Evolutionary conservation across 352 stramenopile species (phyloP).

Genomic region (Phytopythium montanum): DNA sequence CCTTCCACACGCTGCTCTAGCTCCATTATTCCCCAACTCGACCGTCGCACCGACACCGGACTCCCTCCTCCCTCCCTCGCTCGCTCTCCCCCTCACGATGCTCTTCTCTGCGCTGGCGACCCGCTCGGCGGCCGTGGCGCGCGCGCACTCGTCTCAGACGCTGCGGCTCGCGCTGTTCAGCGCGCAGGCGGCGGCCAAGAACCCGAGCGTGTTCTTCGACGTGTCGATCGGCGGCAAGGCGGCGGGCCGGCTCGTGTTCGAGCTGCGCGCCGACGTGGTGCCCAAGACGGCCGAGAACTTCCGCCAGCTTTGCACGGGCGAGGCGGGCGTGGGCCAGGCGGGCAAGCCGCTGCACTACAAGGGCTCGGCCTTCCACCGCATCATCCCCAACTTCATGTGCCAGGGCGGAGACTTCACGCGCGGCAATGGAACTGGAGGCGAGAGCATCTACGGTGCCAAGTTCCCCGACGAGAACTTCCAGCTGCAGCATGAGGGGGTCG

Average conservation of each 20-base stretch:
- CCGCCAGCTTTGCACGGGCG: conserved; percentile 94
- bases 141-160: conserved; percentile 15
- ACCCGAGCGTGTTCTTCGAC: conserved; percentile 97
- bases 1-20: too few species aligned
- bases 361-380: conserved; percentile 89
- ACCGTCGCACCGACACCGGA: too few species aligned
- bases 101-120: conserved; percentile 27
- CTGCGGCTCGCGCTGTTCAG: conserved; percentile 47
- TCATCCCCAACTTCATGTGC: conserved; percentile 94
- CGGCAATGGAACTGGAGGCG: conserved; percentile 83
- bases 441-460: conserved; percentile 94
- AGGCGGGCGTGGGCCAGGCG: conserved; percentile 88
- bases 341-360: conserved; percentile 87
- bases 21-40: too few species aligned
- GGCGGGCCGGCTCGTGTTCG: conserved; percentile 81
- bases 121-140: conserved; percentile 14
- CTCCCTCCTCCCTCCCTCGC: too few species aligned
- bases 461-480: conserved; percentile 97
- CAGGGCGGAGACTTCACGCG: conserved; percentile 97
- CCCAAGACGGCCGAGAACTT: conserved; percentile 99
- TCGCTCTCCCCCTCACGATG: conserved; percentile 8
- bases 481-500: conserved; percentile 88
- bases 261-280: conserved; percentile 94
- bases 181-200: conserved; percentile 44
- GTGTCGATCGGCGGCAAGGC: conserved; percentile 92